These are phyloP conservation scores for Pelargonium citronellum DNA, from an alignment of 441 rosid species.

Conservation along the genomic window DNA sequence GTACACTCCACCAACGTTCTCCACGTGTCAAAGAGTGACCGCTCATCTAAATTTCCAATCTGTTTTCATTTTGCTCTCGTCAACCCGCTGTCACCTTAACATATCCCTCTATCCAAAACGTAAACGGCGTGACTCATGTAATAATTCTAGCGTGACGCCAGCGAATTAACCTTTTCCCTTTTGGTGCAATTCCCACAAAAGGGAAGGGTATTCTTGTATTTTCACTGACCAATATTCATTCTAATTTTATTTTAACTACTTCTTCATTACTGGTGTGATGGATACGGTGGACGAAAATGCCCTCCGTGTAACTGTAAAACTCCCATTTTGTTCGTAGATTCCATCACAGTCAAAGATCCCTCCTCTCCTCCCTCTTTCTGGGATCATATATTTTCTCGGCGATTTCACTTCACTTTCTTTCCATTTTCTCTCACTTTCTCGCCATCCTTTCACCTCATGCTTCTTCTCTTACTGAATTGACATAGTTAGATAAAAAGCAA, in stretches of 20 bases:
- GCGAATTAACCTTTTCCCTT: background rate
- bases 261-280: no score
- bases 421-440: slow-evolving; percentile 15
- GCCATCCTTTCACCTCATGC: background rate
- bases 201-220: background rate
- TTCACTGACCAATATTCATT: background rate
- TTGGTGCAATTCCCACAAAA: background rate
- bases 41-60: no score
- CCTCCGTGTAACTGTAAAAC: slow-evolving; percentile 20
- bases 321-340: slow-evolving; percentile 25
- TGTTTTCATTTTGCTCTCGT: background rate
- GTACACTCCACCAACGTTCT: no score
- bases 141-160: background rate
- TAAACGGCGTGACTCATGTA: slow-evolving; percentile 4
- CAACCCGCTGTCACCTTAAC: slow-evolving; percentile 3
- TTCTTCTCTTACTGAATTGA: no score
- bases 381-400: slow-evolving; percentile 14
- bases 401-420: background rate
- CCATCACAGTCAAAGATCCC: slow-evolving; percentile 50
- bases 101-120: background rate
- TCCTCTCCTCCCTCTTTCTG: slow-evolving; percentile 6
- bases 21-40: no score
- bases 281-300: slow-evolving; percentile 25
- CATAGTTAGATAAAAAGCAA: background rate
- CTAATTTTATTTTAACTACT: background rate